Base-by-base conservation (phyloP, 345 rosid genomes). In the Mercurialis annua region DNA sequence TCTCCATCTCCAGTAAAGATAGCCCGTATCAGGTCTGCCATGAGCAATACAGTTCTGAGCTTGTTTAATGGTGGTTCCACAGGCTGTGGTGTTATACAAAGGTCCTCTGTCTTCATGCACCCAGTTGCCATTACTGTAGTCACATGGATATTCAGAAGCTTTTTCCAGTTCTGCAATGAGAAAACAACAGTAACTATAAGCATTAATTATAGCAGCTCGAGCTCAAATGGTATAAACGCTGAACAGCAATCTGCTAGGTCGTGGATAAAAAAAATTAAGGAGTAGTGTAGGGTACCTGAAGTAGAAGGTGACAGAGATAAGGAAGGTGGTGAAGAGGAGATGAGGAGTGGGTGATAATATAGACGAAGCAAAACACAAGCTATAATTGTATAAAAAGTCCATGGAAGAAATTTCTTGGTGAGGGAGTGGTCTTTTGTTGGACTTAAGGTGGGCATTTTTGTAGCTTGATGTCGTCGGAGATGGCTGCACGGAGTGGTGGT, bases 1-100 rank as follows among this genome's bases (percentile, higher is more conserved):
- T 70, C 79, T 81, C 99, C 98, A 94, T 80, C 86, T 89, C 99
- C 96, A 91, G 30, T 78, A 82, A 54, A 94, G 97, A 78, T 83
- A 94, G 70, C 77, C 92, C 55, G 72, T 33, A 60, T 94, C 95
- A 1, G 96, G 90, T 78, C 98, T 89, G 1, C 98, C 99, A 65
- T 91, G 96, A 54, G 80, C 36, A 66, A 84, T 80, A 72, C 99
- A 94, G 50, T 85, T 89, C 71, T 94, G 99, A 54, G 95, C 93
- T 18, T 84, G 85, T 72, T 91, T 89, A 71, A 94, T 94, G 31
- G 90, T 85, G 46, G n/a, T n/a, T n/a, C 87, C 87, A 34, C 99
- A 94, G 62, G 83, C 80, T 5, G 91, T 83, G 51, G 87, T 87
- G 59, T 87, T 87, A 81, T 94, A 91, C 56, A 87, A 59, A 65